Evolutionary conservation across 2,329 filamentous ascomycete genomes (phyloP).

Genomic region (Aspergillus sp.): DNA sequence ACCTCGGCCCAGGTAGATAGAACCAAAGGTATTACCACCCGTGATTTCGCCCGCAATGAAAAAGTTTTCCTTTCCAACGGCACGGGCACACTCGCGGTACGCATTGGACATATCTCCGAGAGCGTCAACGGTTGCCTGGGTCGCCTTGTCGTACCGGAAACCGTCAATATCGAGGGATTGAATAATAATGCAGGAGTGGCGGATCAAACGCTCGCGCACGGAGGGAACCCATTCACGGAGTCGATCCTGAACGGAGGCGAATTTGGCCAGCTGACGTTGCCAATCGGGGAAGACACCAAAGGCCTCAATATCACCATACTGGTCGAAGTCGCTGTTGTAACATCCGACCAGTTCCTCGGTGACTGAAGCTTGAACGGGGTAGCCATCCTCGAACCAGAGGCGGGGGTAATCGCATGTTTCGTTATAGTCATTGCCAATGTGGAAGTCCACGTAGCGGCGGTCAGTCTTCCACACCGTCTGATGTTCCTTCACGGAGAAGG

Average conservation of each 20-base stretch:
- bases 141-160: conserved; percentile 66
- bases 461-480: conserved; percentile 57
- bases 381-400: conserved; percentile 63
- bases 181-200: conserved; percentile 65
- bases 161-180: conserved; percentile 63
- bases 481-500: conserved; percentile 58
- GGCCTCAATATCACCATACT: conserved; percentile 64
- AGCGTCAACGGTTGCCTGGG: conserved; percentile 63
- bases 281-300: conserved; percentile 65
- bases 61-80: conserved; percentile 62
- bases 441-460: conserved; percentile 60
- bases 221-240: conserved; percentile 63
- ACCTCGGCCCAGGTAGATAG: conserved; percentile 63
- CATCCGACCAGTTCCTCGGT: conserved; percentile 54
- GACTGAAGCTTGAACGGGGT: conserved; percentile 50
- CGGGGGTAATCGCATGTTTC: conserved; percentile 58
- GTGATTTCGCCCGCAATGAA: conserved; percentile 65
- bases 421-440: conserved; percentile 55
- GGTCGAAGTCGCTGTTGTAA: conserved; percentile 64
- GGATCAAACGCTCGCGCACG: conserved; percentile 58
- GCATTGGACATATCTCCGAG: conserved; percentile 59
- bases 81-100: conserved; percentile 58
- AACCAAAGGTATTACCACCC: conserved; percentile 60
- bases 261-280: conserved; percentile 64
- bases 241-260: conserved; percentile 67